Evolutionary conservation across 495 filamentous ascomycete species (phyloP).

Genomic region (Trichodelitschia bisporula): DNA sequence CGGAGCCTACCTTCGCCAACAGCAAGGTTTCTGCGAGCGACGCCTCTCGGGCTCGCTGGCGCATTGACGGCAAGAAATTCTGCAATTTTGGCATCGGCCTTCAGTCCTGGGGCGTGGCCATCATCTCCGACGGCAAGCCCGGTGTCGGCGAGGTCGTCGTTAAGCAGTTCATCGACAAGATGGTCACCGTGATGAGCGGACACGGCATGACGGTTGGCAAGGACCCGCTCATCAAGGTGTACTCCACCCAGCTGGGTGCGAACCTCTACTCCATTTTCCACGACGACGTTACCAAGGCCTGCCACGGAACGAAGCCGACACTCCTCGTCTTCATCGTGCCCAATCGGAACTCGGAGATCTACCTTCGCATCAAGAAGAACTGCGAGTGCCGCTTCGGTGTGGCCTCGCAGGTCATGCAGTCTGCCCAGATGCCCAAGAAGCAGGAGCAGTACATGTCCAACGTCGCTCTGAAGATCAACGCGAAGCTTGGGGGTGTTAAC

Average conservation of each 20-base stretch:
- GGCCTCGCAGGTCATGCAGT: constrained; percentile 46
- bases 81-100: constrained; percentile 31
- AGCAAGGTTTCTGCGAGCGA: constrained; percentile 12
- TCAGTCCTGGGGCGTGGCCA: constrained; percentile 44
- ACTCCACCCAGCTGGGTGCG: constrained; percentile 25
- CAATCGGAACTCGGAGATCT: constrained; percentile 36
- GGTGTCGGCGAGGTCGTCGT: no score
- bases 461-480: constrained; percentile 82
- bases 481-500: constrained; percentile 76
- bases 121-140: constrained; percentile 22
- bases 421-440: constrained; percentile 30
- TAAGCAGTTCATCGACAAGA: constrained; percentile 29
- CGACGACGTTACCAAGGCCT: neutral
- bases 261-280: constrained; percentile 13
- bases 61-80: constrained; percentile 60
- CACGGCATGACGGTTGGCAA: constrained; percentile 46
- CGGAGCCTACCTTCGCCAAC: constrained; percentile 34
- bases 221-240: constrained; percentile 24
- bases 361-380: constrained; percentile 59
- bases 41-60: constrained; percentile 48
- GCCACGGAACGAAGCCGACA: constrained; percentile 13
- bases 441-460: constrained; percentile 65
- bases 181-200: constrained; percentile 32
- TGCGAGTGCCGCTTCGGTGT: constrained; percentile 61
- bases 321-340: constrained; percentile 41